These are phyloP conservation scores for grape (Vitis vinifera) DNA, from an alignment of 164 flowering plant genomes.

Conservation along the genomic window ASM3070453v1 NC_081805.1:22722501-22723000, in stretches of 20 bases:
- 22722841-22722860: constrained; percentile 44
- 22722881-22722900: constrained; percentile 68
- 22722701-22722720: constrained; percentile 51
- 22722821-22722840: constrained; percentile 57
- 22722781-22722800: constrained; percentile 48
- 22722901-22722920: constrained; percentile 40
- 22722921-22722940: constrained; percentile 85
- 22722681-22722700: neutral
- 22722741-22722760: constrained; percentile 58
- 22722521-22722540: constrained; percentile 50
- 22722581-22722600: constrained; percentile 29
- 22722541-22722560: constrained; percentile 60
- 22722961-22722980: constrained; percentile 43
- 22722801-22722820: constrained; percentile 77
- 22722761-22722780: constrained; percentile 88
- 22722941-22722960: constrained; percentile 85
- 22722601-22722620: neutral
- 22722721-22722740: constrained; percentile 46
- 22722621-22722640: too few relatives aligned
- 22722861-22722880: constrained; percentile 60
- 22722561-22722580: constrained; percentile 55
- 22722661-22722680: neutral
- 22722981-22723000: constrained; percentile 32
- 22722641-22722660: too few relatives aligned
- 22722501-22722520: constrained; percentile 48